Conservation (phyloP, 345 rosid genomes). For the Dovyalis caffra region DNA sequence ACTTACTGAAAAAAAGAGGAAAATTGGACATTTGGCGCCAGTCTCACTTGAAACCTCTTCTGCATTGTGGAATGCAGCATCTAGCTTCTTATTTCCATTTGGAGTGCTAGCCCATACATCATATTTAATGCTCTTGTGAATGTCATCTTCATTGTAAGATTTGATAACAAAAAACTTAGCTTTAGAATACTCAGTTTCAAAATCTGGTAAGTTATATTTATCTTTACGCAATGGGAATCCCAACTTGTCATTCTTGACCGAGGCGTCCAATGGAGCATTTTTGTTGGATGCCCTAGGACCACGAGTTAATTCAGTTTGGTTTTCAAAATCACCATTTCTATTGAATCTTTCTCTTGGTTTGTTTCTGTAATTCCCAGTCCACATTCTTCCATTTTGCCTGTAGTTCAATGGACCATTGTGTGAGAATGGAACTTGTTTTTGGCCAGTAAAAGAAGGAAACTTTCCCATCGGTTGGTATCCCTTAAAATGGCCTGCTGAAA, state of each 20-base stretch:
- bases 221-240: constrained; percentile 36
- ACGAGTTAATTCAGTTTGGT: constrained; percentile 50
- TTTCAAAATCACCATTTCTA: constrained; percentile 40
- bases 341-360: constrained; percentile 30
- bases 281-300: constrained; percentile 61
- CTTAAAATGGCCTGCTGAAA: constrained; percentile 34
- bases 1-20: constrained; percentile 75
- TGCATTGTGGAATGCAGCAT: constrained; percentile 57
- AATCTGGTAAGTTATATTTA: constrained; percentile 56
- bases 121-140: constrained; percentile 74
- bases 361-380: constrained; percentile 45
- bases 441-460: constrained; percentile 33
- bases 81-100: constrained; percentile 69
- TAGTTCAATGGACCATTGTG: constrained; percentile 34
- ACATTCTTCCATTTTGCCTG: constrained; percentile 37
- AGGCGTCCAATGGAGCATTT: constrained; percentile 39
- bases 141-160: constrained; percentile 77
- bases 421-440: constrained; percentile 36
- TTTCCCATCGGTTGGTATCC: constrained; percentile 42
- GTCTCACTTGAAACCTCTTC: constrained; percentile 42
- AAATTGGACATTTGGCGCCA: constrained; percentile 54
- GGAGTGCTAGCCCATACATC: constrained; percentile 77
- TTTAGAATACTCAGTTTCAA: constrained; percentile 44
- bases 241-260: constrained; percentile 37
- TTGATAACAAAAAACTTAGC: constrained; percentile 72